These are phyloP conservation scores for Hypoxylon sp. DNA, from an alignment of 2,329 filamentous ascomycete species.

Conservation along the genomic window DNA sequence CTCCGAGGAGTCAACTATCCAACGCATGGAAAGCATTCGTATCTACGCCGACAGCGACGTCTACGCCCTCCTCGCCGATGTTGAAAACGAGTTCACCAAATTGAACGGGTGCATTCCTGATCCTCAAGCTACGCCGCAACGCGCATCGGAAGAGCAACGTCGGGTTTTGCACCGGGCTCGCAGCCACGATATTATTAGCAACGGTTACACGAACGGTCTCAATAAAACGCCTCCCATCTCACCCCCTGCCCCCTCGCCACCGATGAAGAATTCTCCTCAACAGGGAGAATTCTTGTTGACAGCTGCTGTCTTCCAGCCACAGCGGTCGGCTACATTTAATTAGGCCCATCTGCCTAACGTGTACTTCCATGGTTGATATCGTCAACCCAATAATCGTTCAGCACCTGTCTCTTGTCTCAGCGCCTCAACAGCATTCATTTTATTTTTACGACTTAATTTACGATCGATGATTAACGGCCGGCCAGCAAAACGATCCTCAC, in stretches of 20 bases:
- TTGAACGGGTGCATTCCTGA: slow-evolving; percentile 49
- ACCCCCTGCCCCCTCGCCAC: slow-evolving; percentile 49
- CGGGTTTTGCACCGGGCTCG: slow-evolving; percentile 57
- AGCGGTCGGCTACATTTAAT: slow-evolving; percentile 23
- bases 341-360: slow-evolving; percentile 14
- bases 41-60: slow-evolving; percentile 74
- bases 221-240: slow-evolving; percentile 45
- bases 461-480: slow-evolving; percentile 44
- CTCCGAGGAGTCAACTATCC: slow-evolving; percentile 42
- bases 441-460: slow-evolving; percentile 22
- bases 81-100: slow-evolving; percentile 67
- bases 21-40: slow-evolving; percentile 67
- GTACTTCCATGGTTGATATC: no score
- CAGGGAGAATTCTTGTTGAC: slow-evolving; percentile 55
- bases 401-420: background rate
- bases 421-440: slow-evolving; percentile 9
- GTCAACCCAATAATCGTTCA: no score
- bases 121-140: slow-evolving; percentile 18
- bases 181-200: slow-evolving; percentile 61
- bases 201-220: slow-evolving; percentile 23
- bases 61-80: slow-evolving; percentile 71
- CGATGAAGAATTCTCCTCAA: slow-evolving; percentile 45
- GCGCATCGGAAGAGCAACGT: slow-evolving; percentile 48
- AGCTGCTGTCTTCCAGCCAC: slow-evolving; percentile 59
- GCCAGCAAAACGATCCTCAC: slow-evolving; percentile 39